These are phyloP conservation scores for Morella rubra DNA, from an alignment of 306 rosid genomes.

Conservation along the genomic window DNA sequence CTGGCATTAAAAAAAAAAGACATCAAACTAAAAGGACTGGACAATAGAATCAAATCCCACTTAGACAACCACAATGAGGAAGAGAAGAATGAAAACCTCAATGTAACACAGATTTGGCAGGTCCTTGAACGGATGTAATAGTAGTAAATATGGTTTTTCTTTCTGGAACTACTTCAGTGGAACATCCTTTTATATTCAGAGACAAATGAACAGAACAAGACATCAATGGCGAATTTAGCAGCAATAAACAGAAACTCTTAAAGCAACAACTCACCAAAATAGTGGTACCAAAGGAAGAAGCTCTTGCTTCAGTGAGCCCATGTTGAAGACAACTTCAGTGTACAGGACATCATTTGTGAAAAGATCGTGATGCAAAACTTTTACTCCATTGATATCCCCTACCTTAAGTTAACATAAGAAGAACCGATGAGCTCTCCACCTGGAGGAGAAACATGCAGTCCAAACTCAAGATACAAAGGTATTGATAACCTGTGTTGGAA, in stretches of 20 bases:
- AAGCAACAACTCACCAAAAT: slow-evolving; percentile 68
- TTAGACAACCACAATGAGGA: not conserved
- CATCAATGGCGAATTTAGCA: slow-evolving; percentile 4
- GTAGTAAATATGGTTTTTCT: not conserved
- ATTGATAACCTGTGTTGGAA: slow-evolving; percentile 74
- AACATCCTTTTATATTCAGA: slow-evolving; percentile 1
- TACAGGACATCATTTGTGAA: slow-evolving; percentile 96
- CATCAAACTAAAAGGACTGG: not conserved
- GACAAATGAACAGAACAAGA: slow-evolving; percentile 13
- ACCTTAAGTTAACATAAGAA: slow-evolving; percentile 53
- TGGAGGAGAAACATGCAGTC: slow-evolving; percentile 16
- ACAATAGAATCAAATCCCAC: not conserved
- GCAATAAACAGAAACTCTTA: slow-evolving; percentile 23
- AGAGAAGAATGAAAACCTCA: not conserved
- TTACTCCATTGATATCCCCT: slow-evolving; percentile 78
- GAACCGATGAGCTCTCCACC: slow-evolving; percentile 19
- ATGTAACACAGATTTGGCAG: not conserved
- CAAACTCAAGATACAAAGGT: slow-evolving; percentile 18
- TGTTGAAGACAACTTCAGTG: slow-evolving; percentile 80
- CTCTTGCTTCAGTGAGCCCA: slow-evolving; percentile 85
- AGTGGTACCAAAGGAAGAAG: slow-evolving; percentile 90
- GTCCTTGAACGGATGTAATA: not conserved
- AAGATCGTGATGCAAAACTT: slow-evolving; percentile 87
- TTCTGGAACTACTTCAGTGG: not conserved
- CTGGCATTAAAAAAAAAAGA: not conserved